phyloP scores from a whole-genome alignment of 108 stramenopile genomes.

The Pseudonitzschia delicatissima region DNA sequence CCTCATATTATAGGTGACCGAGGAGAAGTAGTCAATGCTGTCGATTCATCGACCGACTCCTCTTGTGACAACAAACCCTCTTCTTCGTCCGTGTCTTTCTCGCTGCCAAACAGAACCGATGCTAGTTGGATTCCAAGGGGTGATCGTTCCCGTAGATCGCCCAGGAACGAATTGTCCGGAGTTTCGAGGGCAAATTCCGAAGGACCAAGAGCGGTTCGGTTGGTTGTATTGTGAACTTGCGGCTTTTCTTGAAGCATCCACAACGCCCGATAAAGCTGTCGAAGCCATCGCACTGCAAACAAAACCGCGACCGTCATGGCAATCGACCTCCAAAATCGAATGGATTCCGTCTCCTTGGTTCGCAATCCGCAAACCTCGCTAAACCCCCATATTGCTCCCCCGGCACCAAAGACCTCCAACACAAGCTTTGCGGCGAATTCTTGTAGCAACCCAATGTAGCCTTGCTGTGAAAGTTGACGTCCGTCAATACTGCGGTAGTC shows the following conservation, averaged over 20 bases:
- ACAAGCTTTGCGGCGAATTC: conserved; percentile 39
- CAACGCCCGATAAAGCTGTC: not conserved
- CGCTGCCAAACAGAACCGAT: no score
- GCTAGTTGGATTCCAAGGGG: not conserved
- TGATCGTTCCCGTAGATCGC: not conserved
- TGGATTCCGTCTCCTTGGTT: conserved; percentile 12
- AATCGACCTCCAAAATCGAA: conserved; percentile 52
- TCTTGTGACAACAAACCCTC: not conserved
- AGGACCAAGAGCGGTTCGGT: not conserved
- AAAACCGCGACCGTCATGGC: conserved; percentile 35
- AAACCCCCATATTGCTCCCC: conserved; percentile 63
- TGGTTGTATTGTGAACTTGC: not conserved
- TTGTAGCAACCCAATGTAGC: not conserved
- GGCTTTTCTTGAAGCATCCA: no score
- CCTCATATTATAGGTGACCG: not conserved
- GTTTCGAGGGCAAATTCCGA: no score
- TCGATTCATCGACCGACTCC: not conserved
- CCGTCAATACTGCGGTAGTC: not conserved
- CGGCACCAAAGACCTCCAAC: conserved; percentile 55
- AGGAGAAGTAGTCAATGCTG: not conserved
- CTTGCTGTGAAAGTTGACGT: not conserved
- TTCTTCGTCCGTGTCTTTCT: not conserved
- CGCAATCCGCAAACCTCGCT: conserved; percentile 53
- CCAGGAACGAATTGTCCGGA: not conserved
- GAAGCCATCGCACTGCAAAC: conserved; percentile 38